phyloP scores from a whole-genome alignment of 257 asterid species.

The Nicotiana otophora region DNA sequence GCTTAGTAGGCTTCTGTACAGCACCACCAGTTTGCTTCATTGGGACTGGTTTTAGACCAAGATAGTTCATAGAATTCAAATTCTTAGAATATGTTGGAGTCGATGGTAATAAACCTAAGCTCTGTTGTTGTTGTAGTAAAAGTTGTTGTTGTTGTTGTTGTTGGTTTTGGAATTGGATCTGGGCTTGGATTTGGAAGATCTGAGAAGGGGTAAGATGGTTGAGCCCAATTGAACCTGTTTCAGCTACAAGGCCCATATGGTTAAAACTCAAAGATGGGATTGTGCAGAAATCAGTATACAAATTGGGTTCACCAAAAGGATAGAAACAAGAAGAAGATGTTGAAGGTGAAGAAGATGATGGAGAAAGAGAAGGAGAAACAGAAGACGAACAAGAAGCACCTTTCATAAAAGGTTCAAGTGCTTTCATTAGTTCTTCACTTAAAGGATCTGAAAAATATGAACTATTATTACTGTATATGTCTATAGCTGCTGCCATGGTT shows the following conservation, averaged over 20 bases:
- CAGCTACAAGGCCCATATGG: slow-evolving; percentile 34
- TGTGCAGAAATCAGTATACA: slow-evolving; percentile 33
- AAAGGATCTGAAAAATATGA: slow-evolving; percentile 58
- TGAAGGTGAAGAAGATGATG: slow-evolving; percentile 16
- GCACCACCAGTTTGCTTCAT: slow-evolving; percentile 61
- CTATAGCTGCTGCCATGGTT: slow-evolving; percentile 63
- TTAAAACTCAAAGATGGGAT: slow-evolving; percentile 46
- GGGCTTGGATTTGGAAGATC: slow-evolving; percentile 65
- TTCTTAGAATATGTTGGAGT: slow-evolving; percentile 9
- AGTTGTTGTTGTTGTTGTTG: slow-evolving; percentile 18
- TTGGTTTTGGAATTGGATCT: slow-evolving; percentile 53
- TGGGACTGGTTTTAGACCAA: slow-evolving; percentile 48
- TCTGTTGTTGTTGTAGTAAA: slow-evolving; percentile 22
- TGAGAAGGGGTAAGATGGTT: slow-evolving; percentile 62
- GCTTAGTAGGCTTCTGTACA: slow-evolving; percentile 51
- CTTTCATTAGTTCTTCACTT: slow-evolving; percentile 79
- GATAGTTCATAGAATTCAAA: slow-evolving; percentile 27
- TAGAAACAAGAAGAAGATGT: slow-evolving; percentile 23
- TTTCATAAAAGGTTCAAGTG: slow-evolving; percentile 83
- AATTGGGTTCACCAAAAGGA: slow-evolving; percentile 25
- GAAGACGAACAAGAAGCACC: slow-evolving; percentile 29
- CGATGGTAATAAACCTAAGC: slow-evolving; percentile 19
- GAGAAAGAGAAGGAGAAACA: slow-evolving; percentile 7
- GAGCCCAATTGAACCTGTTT: slow-evolving; percentile 40
- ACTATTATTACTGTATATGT: slow-evolving; percentile 19